Evolutionary conservation across 1,139 yeast genomes (phyloP).

Genomic region (Scheffersomyces parashehatae): DNA sequence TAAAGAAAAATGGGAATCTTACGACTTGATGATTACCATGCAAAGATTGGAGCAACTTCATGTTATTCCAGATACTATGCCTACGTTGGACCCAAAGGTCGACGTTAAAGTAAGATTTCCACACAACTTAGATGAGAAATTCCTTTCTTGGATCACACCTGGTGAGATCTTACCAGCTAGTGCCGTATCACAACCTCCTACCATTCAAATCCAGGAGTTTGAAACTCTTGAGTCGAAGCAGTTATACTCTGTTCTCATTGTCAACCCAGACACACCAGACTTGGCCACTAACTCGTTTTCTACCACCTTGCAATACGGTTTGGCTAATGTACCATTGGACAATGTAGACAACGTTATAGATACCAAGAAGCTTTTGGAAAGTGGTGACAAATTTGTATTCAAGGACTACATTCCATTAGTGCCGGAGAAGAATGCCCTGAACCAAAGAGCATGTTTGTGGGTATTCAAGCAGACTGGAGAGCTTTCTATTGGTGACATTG

Average conservation of each 20-base stretch:
- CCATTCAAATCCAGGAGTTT: slow-evolving; percentile 72
- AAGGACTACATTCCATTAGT: slow-evolving; percentile 76
- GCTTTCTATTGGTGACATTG: slow-evolving; percentile 13
- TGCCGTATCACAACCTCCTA: slow-evolving; percentile 74
- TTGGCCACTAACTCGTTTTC: slow-evolving; percentile 63
- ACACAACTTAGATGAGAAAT: slow-evolving; percentile 56
- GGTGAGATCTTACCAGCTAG: slow-evolving; percentile 74
- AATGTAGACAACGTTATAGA: slow-evolving; percentile 62
- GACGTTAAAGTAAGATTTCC: slow-evolving; percentile 77
- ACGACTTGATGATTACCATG: slow-evolving; percentile 71
- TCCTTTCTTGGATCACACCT: slow-evolving; percentile 68
- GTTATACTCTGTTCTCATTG: slow-evolving; percentile 73
- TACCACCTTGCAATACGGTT: slow-evolving; percentile 78
- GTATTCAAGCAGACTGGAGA: slow-evolving; percentile 68
- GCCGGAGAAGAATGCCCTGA: slow-evolving; percentile 85
- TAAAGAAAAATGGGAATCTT: slow-evolving; percentile 68
- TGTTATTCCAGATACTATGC: slow-evolving; percentile 91
- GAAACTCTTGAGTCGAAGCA: slow-evolving; percentile 45
- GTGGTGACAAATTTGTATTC: slow-evolving; percentile 45
- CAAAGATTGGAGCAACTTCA: slow-evolving; percentile 86
- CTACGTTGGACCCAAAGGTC: slow-evolving; percentile 82
- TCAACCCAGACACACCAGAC: slow-evolving; percentile 93
- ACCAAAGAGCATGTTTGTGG: slow-evolving; percentile 88
- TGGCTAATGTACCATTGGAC: slow-evolving; percentile 64
- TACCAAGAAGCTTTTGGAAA: slow-evolving; percentile 43